Percentiles rank a stretch among this genome's conserved stretches.
These are phyloP conservation scores for Chaetomium olivaceum DNA, from an alignment of 2,329 filamentous ascomycete species.

Conservation along the genomic window DNA sequence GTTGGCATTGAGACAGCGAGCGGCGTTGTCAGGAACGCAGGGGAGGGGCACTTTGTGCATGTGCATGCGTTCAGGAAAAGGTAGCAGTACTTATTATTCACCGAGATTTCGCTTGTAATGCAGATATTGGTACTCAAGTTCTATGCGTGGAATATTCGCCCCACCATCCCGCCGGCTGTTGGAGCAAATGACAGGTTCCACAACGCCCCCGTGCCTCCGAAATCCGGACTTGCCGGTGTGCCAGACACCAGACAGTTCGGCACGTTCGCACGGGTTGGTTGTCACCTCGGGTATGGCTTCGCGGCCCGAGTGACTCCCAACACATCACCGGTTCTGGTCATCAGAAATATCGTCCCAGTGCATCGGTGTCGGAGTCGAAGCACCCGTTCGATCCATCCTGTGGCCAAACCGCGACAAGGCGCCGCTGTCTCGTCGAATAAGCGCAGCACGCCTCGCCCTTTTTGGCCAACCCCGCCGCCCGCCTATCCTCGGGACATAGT, in stretches of 20 bases:
- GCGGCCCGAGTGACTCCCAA: neutral
- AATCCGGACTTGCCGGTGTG: neutral
- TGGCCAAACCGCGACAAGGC: conserved; percentile 19
- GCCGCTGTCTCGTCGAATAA: conserved; percentile 28
- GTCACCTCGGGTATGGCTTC: neutral
- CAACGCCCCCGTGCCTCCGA: neutral
- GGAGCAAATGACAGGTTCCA: conserved; percentile 1
- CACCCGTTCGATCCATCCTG: neutral
- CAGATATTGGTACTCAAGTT: neutral
- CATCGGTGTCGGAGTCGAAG: conserved; percentile 25
- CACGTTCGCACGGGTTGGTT: neutral
- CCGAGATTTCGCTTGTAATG: neutral
- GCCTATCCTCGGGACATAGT: conserved; percentile 26
- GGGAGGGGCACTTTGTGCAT: neutral
- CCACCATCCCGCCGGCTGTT: neutral
- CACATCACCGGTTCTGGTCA: neutral
- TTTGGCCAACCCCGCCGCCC: conserved; percentile 24
- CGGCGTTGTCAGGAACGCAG: conserved; percentile 6
- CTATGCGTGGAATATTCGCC: neutral
- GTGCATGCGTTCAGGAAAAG: conserved; percentile 18
- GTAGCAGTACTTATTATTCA: neutral
- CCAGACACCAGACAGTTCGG: neutral
- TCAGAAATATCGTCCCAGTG: conserved; percentile 24
- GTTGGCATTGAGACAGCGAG: neutral
- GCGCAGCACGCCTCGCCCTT: conserved; percentile 24